A percentile compares a stretch with the other conserved stretches of the same genome.
These are phyloP conservation scores for Pythium apleroticum DNA, from an alignment of 352 stramenopile genomes.

Conservation along the genomic window DNA sequence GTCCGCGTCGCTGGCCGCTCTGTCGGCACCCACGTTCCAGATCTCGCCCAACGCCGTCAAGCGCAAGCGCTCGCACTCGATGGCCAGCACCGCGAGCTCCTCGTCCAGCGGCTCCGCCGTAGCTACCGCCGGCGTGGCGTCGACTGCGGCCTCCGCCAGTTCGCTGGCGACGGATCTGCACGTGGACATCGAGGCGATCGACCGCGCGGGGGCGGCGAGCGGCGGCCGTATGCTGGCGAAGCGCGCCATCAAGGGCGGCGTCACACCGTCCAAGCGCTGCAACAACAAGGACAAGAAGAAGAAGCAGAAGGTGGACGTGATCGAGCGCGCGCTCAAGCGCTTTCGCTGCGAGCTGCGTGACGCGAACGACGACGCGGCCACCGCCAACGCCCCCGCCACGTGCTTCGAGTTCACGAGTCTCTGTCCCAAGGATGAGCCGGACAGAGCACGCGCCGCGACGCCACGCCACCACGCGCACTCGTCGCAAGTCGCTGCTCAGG, in stretches of 20 bases:
- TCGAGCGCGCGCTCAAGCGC: conserved; percentile 56
- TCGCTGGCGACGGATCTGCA: conserved; percentile 11
- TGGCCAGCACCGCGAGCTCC: conserved; percentile 26
- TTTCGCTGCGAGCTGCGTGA: conserved; percentile 37
- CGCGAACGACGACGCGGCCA: conserved; percentile 18
- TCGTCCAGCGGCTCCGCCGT: conserved; percentile 22
- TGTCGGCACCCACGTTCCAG: conserved; percentile 22
- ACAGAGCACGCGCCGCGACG: conserved; percentile 10
- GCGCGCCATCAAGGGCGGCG: conserved; percentile 28
- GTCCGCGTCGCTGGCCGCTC: conserved; percentile 3
- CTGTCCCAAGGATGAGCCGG: conserved; percentile 28
- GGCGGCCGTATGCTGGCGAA: conserved; percentile 16
- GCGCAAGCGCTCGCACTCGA: conserved; percentile 62
- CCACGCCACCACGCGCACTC: conserved; percentile 15
- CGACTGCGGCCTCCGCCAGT: background rate
- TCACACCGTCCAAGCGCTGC: conserved; percentile 51
- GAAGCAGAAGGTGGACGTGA: conserved; percentile 57
- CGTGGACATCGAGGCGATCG: conserved; percentile 23
- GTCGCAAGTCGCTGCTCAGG: conserved; percentile 9
- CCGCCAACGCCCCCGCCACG: conserved; percentile 7
- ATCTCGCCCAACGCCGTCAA: conserved; percentile 50
- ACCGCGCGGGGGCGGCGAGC: background rate
- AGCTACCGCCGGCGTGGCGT: conserved; percentile 7
- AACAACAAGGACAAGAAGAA: conserved; percentile 51
- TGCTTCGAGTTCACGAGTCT: conserved; percentile 58